phyloP scores from a whole-genome alignment of 129 eudicot genomes.

The Arctium lappa region DNA sequence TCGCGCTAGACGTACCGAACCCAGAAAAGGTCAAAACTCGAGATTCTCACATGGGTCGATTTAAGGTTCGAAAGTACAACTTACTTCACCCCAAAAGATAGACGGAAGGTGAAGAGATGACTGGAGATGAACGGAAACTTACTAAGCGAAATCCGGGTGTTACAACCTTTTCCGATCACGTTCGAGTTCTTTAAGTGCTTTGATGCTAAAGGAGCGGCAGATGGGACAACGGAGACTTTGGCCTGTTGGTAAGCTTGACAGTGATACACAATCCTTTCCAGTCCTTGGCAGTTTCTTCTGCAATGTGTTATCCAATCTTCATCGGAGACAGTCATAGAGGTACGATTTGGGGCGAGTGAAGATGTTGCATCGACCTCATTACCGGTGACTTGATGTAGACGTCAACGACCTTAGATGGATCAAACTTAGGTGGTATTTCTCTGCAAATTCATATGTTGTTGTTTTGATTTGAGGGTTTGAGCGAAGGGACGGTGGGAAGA shows the following conservation, averaged over 20 bases:
- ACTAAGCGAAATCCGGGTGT: too few relatives aligned
- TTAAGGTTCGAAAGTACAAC: too few relatives aligned
- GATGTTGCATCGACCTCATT: conserved; percentile 39
- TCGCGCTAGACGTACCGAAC: too few relatives aligned
- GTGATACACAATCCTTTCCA: conserved; percentile 39
- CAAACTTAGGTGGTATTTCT: conserved; percentile 41
- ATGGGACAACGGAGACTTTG: conserved; percentile 38
- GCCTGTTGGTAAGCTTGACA: conserved; percentile 38
- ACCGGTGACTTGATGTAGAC: conserved; percentile 38
- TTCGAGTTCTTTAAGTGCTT: conserved; percentile 36
- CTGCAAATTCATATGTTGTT: not conserved
- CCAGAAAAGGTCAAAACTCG: too few relatives aligned
- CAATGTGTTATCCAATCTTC: conserved; percentile 43
- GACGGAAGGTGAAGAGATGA: too few relatives aligned
- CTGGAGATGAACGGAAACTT: too few relatives aligned
- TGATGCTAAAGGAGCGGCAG: conserved; percentile 37
- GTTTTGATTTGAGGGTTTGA: not conserved
- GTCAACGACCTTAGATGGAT: conserved; percentile 35
- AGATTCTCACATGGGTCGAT: too few relatives aligned
- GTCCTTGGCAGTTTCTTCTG: conserved; percentile 44
- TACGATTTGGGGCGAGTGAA: conserved; percentile 38
- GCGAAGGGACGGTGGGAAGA: not conserved
- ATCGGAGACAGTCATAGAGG: conserved; percentile 41
- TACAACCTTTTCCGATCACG: conserved; percentile 4
- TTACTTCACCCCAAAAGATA: too few relatives aligned